phyloP scores from a whole-genome alignment of 192 early-diverging fungal species.

The Endogone sp. region DNA sequence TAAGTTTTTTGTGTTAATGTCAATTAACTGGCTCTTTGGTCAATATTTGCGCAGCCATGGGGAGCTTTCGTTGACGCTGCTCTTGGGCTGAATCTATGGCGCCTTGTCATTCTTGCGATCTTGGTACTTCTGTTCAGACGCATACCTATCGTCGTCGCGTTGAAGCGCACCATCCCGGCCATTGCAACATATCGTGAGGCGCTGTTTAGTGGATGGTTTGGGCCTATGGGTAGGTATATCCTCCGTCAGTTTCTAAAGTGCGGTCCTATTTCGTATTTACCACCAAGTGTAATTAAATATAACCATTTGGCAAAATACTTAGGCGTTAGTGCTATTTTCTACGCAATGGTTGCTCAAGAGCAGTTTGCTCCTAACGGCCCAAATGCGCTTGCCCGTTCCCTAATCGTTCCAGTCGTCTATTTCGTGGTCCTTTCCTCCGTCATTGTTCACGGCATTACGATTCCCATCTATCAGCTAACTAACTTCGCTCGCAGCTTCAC shows the following conservation, averaged over 20 bases:
- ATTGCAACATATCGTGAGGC: slow-evolving; percentile 66
- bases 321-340: slow-evolving; percentile 47
- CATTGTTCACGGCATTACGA: slow-evolving; percentile 76
- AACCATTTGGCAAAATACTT: no score
- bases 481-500: slow-evolving; percentile 28
- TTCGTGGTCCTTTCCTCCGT: slow-evolving; percentile 77
- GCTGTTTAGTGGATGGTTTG: slow-evolving; percentile 86
- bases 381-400: slow-evolving; percentile 18
- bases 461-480: slow-evolving; percentile 65
- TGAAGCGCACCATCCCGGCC: slow-evolving; percentile 60
- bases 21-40: no score
- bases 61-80: slow-evolving; percentile 45
- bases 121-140: slow-evolving; percentile 65
- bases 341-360: slow-evolving; percentile 26
- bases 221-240: slow-evolving; percentile 71
- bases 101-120: slow-evolving; percentile 51
- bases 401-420: slow-evolving; percentile 55
- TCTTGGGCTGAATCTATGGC: slow-evolving; percentile 58
- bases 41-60: slow-evolving; percentile 56
- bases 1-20: no score
- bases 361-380: slow-evolving; percentile 17
- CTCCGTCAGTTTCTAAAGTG: no score
- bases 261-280: no score
- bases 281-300: no score
- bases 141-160: slow-evolving; percentile 57